Conservation (phyloP, 2,329 filamentous ascomycete genomes). For the Neofusicoccum parvum region DNA sequence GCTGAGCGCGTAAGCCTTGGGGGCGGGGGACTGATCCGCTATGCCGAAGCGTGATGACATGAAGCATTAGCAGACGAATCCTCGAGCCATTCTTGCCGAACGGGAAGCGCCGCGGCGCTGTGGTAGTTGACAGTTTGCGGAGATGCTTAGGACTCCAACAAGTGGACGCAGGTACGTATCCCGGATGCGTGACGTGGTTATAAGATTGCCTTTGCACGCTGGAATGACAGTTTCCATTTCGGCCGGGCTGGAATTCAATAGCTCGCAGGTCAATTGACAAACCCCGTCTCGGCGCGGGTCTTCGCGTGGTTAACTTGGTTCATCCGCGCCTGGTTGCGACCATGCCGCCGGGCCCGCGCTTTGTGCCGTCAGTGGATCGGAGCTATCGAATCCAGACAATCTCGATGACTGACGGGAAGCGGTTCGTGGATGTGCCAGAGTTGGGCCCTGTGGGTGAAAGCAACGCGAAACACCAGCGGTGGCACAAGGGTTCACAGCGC, state of each 20-base stretch:
- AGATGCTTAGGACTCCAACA: too few species aligned
- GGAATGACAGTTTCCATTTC: neutral
- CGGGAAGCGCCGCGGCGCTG: too few species aligned
- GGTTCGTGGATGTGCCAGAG: neutral
- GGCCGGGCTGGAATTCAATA: slow-evolving; percentile 10
- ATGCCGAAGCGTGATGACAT: neutral
- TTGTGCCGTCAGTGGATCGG: neutral
- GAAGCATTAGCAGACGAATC: neutral
- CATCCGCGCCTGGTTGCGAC: neutral
- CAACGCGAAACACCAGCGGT: neutral
- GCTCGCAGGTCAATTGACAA: neutral
- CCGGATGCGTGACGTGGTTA: neutral
- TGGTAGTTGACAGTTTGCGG: too few species aligned
- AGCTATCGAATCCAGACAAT: neutral
- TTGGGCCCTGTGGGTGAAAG: neutral
- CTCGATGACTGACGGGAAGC: neutral
- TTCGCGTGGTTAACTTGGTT: neutral
- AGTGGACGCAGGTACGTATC: neutral
- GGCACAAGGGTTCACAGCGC: slow-evolving; percentile 1
- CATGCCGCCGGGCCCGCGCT: neutral
- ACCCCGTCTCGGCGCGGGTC: neutral
- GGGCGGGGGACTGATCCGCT: neutral
- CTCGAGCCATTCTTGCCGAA: too few species aligned
- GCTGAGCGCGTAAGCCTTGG: neutral
- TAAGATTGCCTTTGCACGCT: neutral